Conservation (phyloP, 2,329 filamentous ascomycete genomes). For the Verticillium klebahnii region DNA sequence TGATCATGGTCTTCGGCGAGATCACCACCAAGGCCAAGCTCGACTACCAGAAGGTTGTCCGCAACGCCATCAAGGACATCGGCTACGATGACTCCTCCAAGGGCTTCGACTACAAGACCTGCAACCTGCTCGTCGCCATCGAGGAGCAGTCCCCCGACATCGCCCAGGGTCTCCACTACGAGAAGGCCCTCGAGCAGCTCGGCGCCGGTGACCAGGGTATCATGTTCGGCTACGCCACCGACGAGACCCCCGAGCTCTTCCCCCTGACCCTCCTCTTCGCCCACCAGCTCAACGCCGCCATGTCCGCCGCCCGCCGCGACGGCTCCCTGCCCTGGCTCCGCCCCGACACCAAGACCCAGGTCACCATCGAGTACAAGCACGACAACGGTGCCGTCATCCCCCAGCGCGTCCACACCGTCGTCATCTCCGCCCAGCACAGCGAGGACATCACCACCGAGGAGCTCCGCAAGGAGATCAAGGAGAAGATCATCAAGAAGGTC, state of each 20-base stretch:
- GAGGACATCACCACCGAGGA: constrained; percentile 84
- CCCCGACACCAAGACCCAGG: constrained; percentile 99
- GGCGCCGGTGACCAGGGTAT: constrained; percentile 99
- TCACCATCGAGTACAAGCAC: constrained; percentile 98
- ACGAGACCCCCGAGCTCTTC: constrained; percentile 96
- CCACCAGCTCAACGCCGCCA: constrained; percentile 95
- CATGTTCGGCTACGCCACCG: constrained; percentile 99
- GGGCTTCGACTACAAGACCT: constrained; percentile 99
- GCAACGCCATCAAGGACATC: constrained; percentile 93
- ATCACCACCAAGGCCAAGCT: constrained; percentile 94
- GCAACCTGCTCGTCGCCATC: constrained; percentile 96
- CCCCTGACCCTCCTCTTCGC: constrained; percentile 90
- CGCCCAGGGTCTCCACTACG: constrained; percentile 97
- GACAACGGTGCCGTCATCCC: constrained; percentile 92
- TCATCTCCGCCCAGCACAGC: constrained; percentile 93
- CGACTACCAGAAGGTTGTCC: constrained; percentile 98
- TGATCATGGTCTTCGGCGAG: constrained; percentile 99
- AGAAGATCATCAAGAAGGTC: constrained; percentile 95
- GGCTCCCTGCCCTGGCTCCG: constrained; percentile 89
- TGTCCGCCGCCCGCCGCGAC: constrained; percentile 83
- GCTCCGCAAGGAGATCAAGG: constrained; percentile 88
- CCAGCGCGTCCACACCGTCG: constrained; percentile 89
- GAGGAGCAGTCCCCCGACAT: constrained; percentile 99
- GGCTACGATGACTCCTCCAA: constrained; percentile 96
- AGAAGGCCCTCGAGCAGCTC: constrained; percentile 94